These are phyloP conservation scores for Antrodiella citrinella DNA, from an alignment of 768 basidiomycete genomes.

Conservation along the genomic window DNA sequence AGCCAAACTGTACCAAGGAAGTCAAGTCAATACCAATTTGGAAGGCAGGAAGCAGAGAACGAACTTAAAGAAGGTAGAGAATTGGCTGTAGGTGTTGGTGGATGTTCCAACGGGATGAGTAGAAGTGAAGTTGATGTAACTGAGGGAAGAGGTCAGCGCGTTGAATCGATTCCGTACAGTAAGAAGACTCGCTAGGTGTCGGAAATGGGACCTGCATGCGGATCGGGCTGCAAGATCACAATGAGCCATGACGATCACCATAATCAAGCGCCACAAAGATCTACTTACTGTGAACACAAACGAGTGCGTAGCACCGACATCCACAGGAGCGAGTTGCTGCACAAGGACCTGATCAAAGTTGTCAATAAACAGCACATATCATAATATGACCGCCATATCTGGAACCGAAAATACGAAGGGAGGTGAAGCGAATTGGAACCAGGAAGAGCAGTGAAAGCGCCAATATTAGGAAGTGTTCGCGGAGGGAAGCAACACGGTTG, in stretches of 20 bases:
- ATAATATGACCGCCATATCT: too few species aligned
- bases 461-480: too few species aligned
- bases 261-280: background rate
- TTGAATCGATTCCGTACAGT: background rate
- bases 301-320: constrained; percentile 40
- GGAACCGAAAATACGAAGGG: too few species aligned
- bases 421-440: too few species aligned
- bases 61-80: constrained; percentile 51
- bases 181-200: constrained; percentile 42
- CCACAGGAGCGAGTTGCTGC: constrained; percentile 47
- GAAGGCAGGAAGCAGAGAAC: constrained; percentile 12
- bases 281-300: constrained; percentile 48
- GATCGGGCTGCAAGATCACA: constrained; percentile 35
- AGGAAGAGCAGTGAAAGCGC: too few species aligned
- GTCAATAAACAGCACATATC: too few species aligned
- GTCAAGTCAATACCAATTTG: constrained; percentile 4
- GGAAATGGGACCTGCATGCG: constrained; percentile 49
- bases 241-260: background rate
- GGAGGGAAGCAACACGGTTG: too few species aligned
- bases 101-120: constrained; percentile 24
- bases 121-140: constrained; percentile 53
- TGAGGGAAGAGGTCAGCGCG: constrained; percentile 19
- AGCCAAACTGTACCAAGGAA: constrained; percentile 32
- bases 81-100: constrained; percentile 13
- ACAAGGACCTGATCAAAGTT: constrained; percentile 51